Percentiles rank a stretch among this genome's conserved stretches.
Evolutionary conservation across 345 rosid species (phyloP).

Genomic region (Sonneratia alba): DNA sequence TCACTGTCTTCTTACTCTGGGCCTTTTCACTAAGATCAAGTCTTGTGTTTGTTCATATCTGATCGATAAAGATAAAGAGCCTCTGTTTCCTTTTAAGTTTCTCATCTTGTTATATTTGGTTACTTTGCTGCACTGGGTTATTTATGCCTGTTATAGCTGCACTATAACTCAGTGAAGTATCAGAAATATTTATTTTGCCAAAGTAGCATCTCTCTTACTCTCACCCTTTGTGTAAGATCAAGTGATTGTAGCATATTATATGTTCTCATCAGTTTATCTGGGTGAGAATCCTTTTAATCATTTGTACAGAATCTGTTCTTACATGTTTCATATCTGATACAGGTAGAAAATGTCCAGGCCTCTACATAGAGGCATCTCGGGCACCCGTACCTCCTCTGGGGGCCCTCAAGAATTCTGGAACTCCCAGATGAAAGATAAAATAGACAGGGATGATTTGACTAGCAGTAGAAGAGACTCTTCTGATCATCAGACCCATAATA

Average conservation of each 20-base stretch:
- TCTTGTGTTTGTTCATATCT: background rate
- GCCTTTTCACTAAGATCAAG: background rate
- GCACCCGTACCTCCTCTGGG: slow-evolving; percentile 25
- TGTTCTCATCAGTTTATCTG: background rate
- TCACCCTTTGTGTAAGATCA: background rate
- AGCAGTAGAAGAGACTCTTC: slow-evolving; percentile 45
- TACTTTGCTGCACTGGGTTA: background rate
- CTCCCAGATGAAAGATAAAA: slow-evolving; percentile 68
- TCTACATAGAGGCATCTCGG: slow-evolving; percentile 2
- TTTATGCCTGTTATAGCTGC: background rate
- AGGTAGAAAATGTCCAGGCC: slow-evolving; percentile 11
- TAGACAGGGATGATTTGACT: slow-evolving; percentile 47
- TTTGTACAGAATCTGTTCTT: background rate
- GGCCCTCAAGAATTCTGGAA: slow-evolving; percentile 52
- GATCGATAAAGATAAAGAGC: background rate
- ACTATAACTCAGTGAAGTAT: background rate
- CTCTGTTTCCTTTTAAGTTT: background rate
- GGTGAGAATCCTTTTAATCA: background rate
- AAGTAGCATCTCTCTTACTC: background rate
- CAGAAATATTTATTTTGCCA: background rate
- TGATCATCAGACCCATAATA: slow-evolving; percentile 30
- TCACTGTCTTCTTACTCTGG: background rate
- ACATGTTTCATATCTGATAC: background rate
- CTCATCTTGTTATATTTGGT: background rate
- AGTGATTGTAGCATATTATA: background rate